phyloP scores from a whole-genome alignment of 345 rosid genomes.

The Raphanus sativus region DNA sequence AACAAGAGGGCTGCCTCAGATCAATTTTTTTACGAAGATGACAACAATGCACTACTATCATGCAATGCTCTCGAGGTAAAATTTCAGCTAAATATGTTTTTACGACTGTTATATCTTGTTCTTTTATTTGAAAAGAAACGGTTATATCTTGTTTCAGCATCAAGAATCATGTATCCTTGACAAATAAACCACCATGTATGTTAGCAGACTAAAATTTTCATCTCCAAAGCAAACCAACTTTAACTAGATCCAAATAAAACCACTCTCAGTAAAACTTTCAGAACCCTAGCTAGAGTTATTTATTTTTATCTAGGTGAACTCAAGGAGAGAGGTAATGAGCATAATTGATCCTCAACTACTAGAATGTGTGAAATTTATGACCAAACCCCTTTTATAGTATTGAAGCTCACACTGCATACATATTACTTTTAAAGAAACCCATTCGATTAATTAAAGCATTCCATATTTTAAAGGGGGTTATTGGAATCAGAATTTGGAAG shows the following conservation, averaged over 20 bases:
- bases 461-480: too few species aligned
- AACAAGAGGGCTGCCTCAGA: conserved; percentile 48
- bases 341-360: conserved; percentile 40
- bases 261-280: conserved; percentile 25
- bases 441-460: conserved; percentile 31
- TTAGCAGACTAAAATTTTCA: neutral
- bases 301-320: conserved; percentile 11
- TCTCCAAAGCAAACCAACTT: conserved; percentile 14
- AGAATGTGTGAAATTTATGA: conserved; percentile 45
- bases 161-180: neutral
- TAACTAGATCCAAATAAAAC: conserved; percentile 21
- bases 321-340: conserved; percentile 11
- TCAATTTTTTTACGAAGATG: conserved; percentile 34
- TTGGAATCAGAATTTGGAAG: too few species aligned
- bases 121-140: too few species aligned
- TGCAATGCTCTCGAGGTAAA: conserved; percentile 29
- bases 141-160: neutral
- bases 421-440: conserved; percentile 32
- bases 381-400: conserved; percentile 21
- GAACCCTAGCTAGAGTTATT: conserved; percentile 26
- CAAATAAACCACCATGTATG: neutral
- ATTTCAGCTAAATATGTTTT: neutral
- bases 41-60: conserved; percentile 19
- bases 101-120: neutral
- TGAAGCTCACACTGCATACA: conserved; percentile 32